Evolutionary conservation across 2,329 filamentous ascomycete species (phyloP), one percentile per base, ranked within the genome.

Genomic region (Pseudogymnoascus sp.): DNA sequence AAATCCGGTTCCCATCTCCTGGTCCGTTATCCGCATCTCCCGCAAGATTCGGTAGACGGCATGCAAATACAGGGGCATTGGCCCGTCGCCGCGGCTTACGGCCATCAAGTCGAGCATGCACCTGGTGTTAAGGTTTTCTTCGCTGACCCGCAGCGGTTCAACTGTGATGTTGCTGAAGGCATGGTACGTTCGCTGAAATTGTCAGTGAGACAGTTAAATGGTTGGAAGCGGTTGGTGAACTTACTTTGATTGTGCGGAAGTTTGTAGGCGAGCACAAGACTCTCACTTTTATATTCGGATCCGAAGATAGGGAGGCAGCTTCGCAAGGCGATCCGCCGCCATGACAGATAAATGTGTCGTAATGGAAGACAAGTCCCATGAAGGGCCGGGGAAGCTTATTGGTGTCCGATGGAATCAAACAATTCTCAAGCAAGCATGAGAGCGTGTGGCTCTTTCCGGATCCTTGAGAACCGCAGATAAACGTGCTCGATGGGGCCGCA

Each of bases 381-480:
- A 85, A 72, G 1, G 82, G 81, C 2, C 72, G 72, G 0, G 74
- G 68, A 0, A 85, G 69, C 2, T 70, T 71, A 0, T 79, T 80
- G 1, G 79, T 68, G 2, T 71, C 64, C 0, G 68, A 72, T 0
- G 65, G 59, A 0, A 78, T 64, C 1, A 81, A 69, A 55, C 74
- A 78, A 62, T 77, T 79, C 62, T 75, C 83, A 0, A 87, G 73
- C 58, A 87, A 73, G 66, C 80, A 84, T 0, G 82, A 80, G 1
- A 85, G 73, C 0, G 83, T 86, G 62, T 87, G 82, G 18, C 79
- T 82, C 67, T 87, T 87, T 0, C 85, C 85, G 42, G 79, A 81
- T 0, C 84, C 85, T 67, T 87, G 84, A 1, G 80, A 80, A 1
- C 85, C 85, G 63, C 85, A 87, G 18, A 87, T 82, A 68, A 87